Percentiles rank a stretch among this genome's conserved stretches.
Conservation (phyloP, 768 basidiomycete species). For the Lactarius pseudohatsudake region DNA sequence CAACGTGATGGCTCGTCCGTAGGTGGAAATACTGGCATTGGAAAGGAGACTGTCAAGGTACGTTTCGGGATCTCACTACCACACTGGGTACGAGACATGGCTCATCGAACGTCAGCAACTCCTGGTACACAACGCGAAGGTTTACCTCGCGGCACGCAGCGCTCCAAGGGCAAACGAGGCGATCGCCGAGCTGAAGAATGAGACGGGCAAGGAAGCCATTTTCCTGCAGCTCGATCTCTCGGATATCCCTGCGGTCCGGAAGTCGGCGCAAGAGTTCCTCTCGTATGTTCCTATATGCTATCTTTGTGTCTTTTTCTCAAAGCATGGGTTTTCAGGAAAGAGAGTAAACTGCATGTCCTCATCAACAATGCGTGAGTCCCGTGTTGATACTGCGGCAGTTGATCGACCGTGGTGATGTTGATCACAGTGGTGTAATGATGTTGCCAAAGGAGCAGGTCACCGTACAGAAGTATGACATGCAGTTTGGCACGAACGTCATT, state of each 20-base stretch:
- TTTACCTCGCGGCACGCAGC: constrained; percentile 57
- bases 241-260: constrained; percentile 40
- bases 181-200: constrained; percentile 50
- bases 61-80: constrained; percentile 5
- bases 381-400: neutral
- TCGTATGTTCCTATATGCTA: constrained; percentile 30
- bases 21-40: constrained; percentile 49
- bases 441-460: constrained; percentile 43
- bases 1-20: neutral
- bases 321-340: constrained; percentile 37
- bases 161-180: constrained; percentile 47
- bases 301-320: constrained; percentile 14
- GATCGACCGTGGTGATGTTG: neutral
- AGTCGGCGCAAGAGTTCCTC: constrained; percentile 42
- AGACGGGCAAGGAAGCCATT: constrained; percentile 44
- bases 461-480: constrained; percentile 50
- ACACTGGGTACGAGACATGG: no score
- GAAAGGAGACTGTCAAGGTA: constrained; percentile 60
- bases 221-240: constrained; percentile 48
- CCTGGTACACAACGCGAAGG: constrained; percentile 61
- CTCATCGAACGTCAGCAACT: constrained; percentile 41
- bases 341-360: constrained; percentile 47
- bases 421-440: constrained; percentile 48
- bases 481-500: constrained; percentile 57
- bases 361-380: constrained; percentile 50